phyloP scores from a whole-genome alignment of 306 rosid genomes.

The Lathyrus oleraceus region DNA sequence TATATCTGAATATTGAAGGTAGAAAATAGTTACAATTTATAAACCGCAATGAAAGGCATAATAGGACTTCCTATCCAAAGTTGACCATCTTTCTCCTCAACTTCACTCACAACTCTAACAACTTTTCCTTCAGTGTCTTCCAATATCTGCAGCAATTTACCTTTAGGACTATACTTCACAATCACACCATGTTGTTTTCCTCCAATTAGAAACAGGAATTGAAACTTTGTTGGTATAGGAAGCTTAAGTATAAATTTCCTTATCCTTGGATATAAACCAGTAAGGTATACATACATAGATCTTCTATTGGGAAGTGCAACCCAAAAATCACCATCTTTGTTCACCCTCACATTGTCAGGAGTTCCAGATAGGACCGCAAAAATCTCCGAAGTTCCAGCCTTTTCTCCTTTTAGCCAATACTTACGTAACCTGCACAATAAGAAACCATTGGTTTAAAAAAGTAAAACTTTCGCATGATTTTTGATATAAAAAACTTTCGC shows the following conservation, averaged over 20 bases:
- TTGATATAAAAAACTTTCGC: too few relatives aligned
- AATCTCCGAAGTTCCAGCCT: constrained; percentile 77
- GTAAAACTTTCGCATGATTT: neutral
- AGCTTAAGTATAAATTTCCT: constrained; percentile 72
- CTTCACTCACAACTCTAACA: constrained; percentile 88
- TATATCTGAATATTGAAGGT: too few relatives aligned
- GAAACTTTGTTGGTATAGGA: constrained; percentile 66
- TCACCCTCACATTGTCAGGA: constrained; percentile 86
- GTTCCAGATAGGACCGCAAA: constrained; percentile 77
- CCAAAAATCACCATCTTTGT: constrained; percentile 87
- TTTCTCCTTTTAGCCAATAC: constrained; percentile 89
- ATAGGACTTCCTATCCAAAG: constrained; percentile 94
- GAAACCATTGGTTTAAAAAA: neutral
- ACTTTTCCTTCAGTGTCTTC: constrained; percentile 86
- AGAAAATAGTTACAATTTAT: constrained; percentile 43
- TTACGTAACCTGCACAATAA: constrained; percentile 54
- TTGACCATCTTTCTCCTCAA: constrained; percentile 90
- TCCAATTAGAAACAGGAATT: constrained; percentile 69
- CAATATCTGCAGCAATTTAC: constrained; percentile 74
- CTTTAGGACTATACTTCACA: constrained; percentile 83
- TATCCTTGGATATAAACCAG: constrained; percentile 56
- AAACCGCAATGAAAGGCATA: constrained; percentile 90
- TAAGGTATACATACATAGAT: constrained; percentile 37
- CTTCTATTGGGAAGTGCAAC: constrained; percentile 72
- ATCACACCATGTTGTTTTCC: constrained; percentile 54